phyloP scores from a whole-genome alignment of 2,329 filamentous ascomycete species.

The Fusarium austroafricanum region DNA sequence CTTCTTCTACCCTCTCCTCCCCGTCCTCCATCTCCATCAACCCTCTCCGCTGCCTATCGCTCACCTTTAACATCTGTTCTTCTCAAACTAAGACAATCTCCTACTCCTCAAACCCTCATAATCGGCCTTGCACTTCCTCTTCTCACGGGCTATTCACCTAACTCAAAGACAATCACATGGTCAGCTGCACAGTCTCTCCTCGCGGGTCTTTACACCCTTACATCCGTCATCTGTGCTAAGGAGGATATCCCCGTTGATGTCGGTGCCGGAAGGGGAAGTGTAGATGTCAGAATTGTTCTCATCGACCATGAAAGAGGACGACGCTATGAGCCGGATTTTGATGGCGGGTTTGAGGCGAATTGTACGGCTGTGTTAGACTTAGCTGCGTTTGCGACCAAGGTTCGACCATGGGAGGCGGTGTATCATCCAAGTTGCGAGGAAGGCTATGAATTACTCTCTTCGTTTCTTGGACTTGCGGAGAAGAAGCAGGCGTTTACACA shows the following conservation, averaged over 20 bases:
- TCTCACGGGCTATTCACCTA: constrained; percentile 62
- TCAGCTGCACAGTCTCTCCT: constrained; percentile 77
- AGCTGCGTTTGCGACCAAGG: constrained; percentile 62
- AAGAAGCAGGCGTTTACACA: constrained; percentile 60
- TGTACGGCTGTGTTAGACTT: constrained; percentile 63
- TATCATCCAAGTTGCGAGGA: constrained; percentile 75
- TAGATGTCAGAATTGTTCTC: constrained; percentile 81
- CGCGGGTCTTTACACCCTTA: constrained; percentile 80
- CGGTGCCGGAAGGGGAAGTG: constrained; percentile 67
- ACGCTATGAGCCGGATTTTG: constrained; percentile 49
- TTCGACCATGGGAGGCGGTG: constrained; percentile 71
- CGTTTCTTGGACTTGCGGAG: constrained; percentile 62
- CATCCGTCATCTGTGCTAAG: constrained; percentile 77
- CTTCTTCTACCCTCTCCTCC: constrained; percentile 74
- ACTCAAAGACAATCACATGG: constrained; percentile 67
- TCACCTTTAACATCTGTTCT: constrained; percentile 68
- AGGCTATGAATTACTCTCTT: constrained; percentile 67
- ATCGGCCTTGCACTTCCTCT: constrained; percentile 72
- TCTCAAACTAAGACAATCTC: constrained; percentile 55
- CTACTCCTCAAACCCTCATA: constrained; percentile 55
- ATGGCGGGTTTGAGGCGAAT: constrained; percentile 56
- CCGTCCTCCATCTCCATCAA: constrained; percentile 60
- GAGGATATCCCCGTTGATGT: constrained; percentile 70
- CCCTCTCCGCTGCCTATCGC: constrained; percentile 70
- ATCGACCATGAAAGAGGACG: constrained; percentile 68